phyloP scores from a whole-genome alignment of 495 filamentous ascomycete species.

The Amniculicola lignicola region DNA sequence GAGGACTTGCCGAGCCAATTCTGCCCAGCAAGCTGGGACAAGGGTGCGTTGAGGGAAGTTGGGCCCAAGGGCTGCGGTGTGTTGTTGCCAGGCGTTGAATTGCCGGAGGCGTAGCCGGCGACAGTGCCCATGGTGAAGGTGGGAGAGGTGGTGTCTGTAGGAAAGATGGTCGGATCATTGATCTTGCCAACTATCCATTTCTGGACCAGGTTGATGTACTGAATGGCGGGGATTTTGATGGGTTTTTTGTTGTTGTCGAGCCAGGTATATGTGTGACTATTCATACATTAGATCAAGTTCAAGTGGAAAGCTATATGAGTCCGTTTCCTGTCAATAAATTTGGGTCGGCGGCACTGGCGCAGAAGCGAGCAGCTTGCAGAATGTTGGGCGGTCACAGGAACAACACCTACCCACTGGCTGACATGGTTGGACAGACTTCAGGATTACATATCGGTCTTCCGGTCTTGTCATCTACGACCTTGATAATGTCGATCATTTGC shows the following conservation, averaged over 20 bases:
- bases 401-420: slow-evolving; percentile 74
- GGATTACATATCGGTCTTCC: slow-evolving; percentile 76
- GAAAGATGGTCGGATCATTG: slow-evolving; percentile 80
- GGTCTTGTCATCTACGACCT: slow-evolving; percentile 68
- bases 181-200: slow-evolving; percentile 91
- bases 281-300: too few species aligned
- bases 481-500: slow-evolving; percentile 77
- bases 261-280: slow-evolving; percentile 94
- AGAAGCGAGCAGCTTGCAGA: neutral
- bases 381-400: neutral
- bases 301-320: too few species aligned
- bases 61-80: slow-evolving; percentile 51
- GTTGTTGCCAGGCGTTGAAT: slow-evolving; percentile 54
- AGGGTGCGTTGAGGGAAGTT: slow-evolving; percentile 47
- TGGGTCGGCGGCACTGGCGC: too few species aligned
- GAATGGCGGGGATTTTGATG: slow-evolving; percentile 50
- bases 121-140: neutral
- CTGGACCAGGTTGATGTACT: slow-evolving; percentile 89
- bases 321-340: too few species aligned
- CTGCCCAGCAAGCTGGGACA: slow-evolving; percentile 49
- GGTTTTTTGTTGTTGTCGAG: slow-evolving; percentile 61
- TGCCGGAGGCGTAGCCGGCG: slow-evolving; percentile 25
- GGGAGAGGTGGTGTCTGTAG: slow-evolving; percentile 49
- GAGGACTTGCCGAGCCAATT: slow-evolving; percentile 85
- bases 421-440: slow-evolving; percentile 82